phyloP scores from a whole-genome alignment of 23 red algal genomes.

The Gracilaria vermiculophylla region DNA sequence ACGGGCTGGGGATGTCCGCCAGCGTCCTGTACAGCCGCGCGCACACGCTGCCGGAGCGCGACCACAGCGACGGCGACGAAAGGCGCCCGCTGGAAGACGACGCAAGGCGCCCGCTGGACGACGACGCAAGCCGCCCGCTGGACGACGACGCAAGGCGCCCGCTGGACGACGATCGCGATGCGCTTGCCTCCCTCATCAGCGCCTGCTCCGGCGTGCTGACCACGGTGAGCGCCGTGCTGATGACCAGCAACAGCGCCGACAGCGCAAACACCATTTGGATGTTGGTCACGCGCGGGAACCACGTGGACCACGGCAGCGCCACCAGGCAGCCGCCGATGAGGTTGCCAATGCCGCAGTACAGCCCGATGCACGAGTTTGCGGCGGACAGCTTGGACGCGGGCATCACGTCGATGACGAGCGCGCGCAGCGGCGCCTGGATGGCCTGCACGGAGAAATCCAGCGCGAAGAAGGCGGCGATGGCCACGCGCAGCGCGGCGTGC shows the following conservation, averaged over 20 bases:
- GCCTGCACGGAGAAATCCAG: conserved; percentile 95
- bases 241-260: conserved; percentile 44
- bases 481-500: conserved; percentile 34
- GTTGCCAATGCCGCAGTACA: conserved; percentile 72
- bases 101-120: too few species aligned
- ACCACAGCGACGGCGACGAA: neutral
- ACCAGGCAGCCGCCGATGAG: conserved; percentile 54
- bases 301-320: neutral
- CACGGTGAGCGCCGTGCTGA: neutral
- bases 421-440: conserved; percentile 84
- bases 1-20: conserved; percentile 54
- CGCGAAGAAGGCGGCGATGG: conserved; percentile 77
- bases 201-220: neutral
- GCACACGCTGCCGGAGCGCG: neutral
- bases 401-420: conserved; percentile 85
- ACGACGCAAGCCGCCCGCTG: too few species aligned
- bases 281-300: conserved; percentile 41
- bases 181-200: neutral
- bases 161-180: neutral
- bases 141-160: neutral
- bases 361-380: conserved; percentile 82
- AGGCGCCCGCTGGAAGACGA: neutral
- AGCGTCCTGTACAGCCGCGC: neutral
- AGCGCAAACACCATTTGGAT: conserved; percentile 64
- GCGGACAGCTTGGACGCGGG: conserved; percentile 46